Conservation (phyloP, 2,329 filamentous ascomycete species). For the Rhynchosporium agropyri region DNA sequence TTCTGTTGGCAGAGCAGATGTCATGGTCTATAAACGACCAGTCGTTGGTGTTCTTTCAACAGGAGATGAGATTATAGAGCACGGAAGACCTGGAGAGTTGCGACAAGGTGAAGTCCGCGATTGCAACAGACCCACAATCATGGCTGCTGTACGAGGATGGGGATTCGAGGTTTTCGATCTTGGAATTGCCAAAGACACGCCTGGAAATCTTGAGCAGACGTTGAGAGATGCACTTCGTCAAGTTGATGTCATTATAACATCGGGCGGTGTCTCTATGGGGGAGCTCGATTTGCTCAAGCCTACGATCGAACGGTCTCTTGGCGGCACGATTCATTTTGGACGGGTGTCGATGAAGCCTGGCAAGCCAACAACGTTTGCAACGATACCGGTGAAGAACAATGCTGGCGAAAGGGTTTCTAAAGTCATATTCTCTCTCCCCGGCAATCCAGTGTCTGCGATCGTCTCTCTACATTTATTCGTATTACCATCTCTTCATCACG, state of each 20-base stretch:
- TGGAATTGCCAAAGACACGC: slow-evolving; percentile 78
- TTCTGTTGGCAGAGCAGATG: slow-evolving; percentile 74
- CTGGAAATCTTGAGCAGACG: slow-evolving; percentile 72
- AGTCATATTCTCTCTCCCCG: slow-evolving; percentile 85
- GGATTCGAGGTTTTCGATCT: slow-evolving; percentile 83
- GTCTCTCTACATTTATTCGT: slow-evolving; percentile 96
- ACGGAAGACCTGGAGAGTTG: slow-evolving; percentile 64
- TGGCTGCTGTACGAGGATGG: slow-evolving; percentile 73
- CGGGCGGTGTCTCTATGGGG: slow-evolving; percentile 95
- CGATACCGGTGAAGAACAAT: slow-evolving; percentile 69
- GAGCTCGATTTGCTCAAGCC: slow-evolving; percentile 96
- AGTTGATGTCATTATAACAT: slow-evolving; percentile 85
- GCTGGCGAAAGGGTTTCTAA: slow-evolving; percentile 62
- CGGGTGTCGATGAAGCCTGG: slow-evolving; percentile 97
- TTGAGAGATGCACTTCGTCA: slow-evolving; percentile 74
- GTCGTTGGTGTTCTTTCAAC: slow-evolving; percentile 87
- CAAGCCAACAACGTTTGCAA: slow-evolving; percentile 96
- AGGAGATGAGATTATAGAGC: slow-evolving; percentile 88
- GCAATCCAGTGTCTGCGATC: slow-evolving; percentile 90
- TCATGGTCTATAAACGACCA: slow-evolving; percentile 75
- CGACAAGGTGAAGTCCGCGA: slow-evolving; percentile 86
- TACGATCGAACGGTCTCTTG: slow-evolving; percentile 86
- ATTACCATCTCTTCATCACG: slow-evolving; percentile 78
- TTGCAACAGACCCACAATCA: slow-evolving; percentile 85
- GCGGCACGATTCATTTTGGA: slow-evolving; percentile 94